phyloP scores from a whole-genome alignment of 352 stramenopile genomes.

The Elongisporangium undulatum region DNA sequence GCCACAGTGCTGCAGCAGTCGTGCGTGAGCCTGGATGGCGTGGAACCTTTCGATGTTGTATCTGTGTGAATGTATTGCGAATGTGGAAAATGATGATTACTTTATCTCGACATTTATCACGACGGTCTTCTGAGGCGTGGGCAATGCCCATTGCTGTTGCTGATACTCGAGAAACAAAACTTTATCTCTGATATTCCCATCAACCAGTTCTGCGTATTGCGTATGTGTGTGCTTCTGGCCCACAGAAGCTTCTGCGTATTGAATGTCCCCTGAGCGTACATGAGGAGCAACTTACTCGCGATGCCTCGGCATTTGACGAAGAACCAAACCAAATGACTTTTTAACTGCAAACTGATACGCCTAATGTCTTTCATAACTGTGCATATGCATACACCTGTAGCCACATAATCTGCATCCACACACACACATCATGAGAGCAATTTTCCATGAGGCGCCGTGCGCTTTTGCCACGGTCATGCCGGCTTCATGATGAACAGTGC shows the following conservation, averaged over 20 bases:
- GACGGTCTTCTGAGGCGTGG: constrained; percentile 82
- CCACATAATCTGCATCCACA: too few species aligned
- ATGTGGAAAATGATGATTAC: constrained; percentile 81
- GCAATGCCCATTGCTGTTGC: constrained; percentile 39
- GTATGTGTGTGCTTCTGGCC: constrained; percentile 8
- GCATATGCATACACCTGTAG: too few species aligned
- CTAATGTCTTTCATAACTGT: neutral
- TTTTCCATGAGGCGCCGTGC: too few species aligned
- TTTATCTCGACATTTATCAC: constrained; percentile 86
- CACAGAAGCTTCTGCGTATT: constrained; percentile 7
- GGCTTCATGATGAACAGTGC: too few species aligned
- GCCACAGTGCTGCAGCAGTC: neutral
- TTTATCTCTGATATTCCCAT: constrained; percentile 72
- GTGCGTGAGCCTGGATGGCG: neutral
- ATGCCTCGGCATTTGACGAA: constrained; percentile 84
- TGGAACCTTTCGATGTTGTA: neutral
- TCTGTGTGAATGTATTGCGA: constrained; percentile 9
- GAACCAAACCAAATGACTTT: constrained; percentile 65
- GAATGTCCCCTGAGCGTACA: constrained; percentile 20
- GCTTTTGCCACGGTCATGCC: too few species aligned
- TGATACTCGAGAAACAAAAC: constrained; percentile 87
- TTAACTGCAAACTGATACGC: constrained; percentile 81
- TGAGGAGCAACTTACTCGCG: constrained; percentile 79
- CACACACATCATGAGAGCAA: too few species aligned
- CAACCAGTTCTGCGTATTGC: constrained; percentile 12